A percentile compares a stretch with the other conserved stretches of the same genome.
Evolutionary conservation across 148 eudicot genomes (phyloP).

Genomic region (Pouteria glomerata): DNA sequence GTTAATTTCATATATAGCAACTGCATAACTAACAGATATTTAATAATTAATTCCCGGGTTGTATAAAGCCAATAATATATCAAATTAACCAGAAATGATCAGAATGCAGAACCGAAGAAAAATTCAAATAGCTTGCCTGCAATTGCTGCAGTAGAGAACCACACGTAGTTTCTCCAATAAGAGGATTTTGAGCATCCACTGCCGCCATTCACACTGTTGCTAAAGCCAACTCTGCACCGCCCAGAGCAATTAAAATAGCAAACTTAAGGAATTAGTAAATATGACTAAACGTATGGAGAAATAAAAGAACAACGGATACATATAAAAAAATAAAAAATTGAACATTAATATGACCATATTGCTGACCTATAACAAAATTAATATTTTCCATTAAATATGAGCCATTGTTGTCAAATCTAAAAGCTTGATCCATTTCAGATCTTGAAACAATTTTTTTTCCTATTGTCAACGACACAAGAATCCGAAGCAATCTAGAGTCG

Average conservation of each 20-base stretch:
- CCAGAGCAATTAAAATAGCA: constrained; percentile 9
- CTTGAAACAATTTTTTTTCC: background rate
- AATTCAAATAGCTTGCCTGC: constrained; percentile 49
- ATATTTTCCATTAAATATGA: background rate
- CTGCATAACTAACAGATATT: background rate
- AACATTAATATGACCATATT: background rate
- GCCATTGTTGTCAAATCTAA: too few relatives aligned
- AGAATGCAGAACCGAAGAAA: background rate
- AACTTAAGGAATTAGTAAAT: background rate
- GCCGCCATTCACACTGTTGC: constrained; percentile 56
- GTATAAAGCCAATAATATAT: background rate
- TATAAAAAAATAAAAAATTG: background rate
- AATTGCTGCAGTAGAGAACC: constrained; percentile 76
- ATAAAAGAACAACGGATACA: too few relatives aligned
- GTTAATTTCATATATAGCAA: background rate
- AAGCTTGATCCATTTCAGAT: background rate
- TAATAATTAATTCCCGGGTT: too few relatives aligned
- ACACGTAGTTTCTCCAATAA: constrained; percentile 63
- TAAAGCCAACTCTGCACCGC: constrained; percentile 24
- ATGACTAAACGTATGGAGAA: background rate
- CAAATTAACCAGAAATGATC: background rate
- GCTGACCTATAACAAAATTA: background rate
- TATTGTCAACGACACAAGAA: too few relatives aligned
- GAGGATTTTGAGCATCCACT: constrained; percentile 53
- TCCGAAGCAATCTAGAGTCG: too few relatives aligned